Base-by-base conservation (phyloP, 2,329 filamentous ascomycete species). In the Colletotrichum abscissum region DNA sequence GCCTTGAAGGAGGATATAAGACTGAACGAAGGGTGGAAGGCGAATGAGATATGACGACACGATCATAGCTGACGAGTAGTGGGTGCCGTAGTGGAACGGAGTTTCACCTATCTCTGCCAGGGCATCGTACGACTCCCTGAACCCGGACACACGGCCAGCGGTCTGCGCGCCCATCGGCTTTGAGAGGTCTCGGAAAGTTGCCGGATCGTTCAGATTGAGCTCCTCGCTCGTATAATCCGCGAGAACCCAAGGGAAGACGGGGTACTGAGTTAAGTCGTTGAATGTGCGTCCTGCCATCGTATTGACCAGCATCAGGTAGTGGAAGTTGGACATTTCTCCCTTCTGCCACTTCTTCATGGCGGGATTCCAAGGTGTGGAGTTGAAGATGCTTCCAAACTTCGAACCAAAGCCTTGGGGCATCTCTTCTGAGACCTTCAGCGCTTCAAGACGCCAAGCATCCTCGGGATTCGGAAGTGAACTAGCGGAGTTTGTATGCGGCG, bases 51-150 rank as follows among this genome's bases (percentile, higher is more conserved):
- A 99, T 0, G 95, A 98, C 14, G 95, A 95, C 7, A 99, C 97
- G 72, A 98, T 98, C 97, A 98, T 99, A 8, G 97, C 97, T 2
- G 97, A 98, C 1, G 97, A 98, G 82, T 99, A 99, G 81, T 99
- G 97, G 0, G 97, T 99, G 22, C 97, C 97, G 77, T 98, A 99
- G 80, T 99, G 97, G 81, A 98, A 99, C 0, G 97, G 94, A 0
- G 94, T 92, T 58, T 98, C 95, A 8, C 93, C 94, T 87, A 99
- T 97, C 80, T 98, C 97, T 1, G 92, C 92, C 80, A 99, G 92
- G 19, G 94, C 94, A 76, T 92, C 91, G 81, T 98, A 98, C 35
- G 95, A 91, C 78, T 97, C 94, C 64, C 91, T 89, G 78, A 97
- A 97, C 7, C 95, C 94, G 0, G 90, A 87, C 76, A 97, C 93